Evolutionary conservation across 2,329 filamentous ascomycete genomes (phyloP).

Genomic region (Lachnellula hyalina): DNA sequence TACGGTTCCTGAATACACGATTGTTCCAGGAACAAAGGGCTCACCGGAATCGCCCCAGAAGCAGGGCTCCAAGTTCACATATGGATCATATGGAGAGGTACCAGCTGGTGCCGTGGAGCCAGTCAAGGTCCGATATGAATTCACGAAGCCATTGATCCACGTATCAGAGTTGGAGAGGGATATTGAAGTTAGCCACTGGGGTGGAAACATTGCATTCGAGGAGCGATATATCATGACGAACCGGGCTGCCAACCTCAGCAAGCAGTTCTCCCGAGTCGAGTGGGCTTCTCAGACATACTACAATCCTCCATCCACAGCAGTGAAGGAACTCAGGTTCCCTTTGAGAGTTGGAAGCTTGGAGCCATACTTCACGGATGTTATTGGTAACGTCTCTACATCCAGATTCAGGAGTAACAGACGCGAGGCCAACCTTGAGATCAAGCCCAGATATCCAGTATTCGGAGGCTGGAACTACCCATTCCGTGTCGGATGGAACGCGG

Average conservation of each 20-base stretch:
- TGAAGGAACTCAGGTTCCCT: constrained; percentile 77
- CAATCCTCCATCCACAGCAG: constrained; percentile 68
- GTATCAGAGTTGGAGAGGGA: constrained; percentile 78
- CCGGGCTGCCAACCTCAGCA: constrained; percentile 71
- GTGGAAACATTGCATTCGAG: constrained; percentile 91
- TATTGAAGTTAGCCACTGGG: constrained; percentile 96
- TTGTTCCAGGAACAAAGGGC: constrained; percentile 56
- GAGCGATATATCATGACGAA: constrained; percentile 88
- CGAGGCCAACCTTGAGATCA: constrained; percentile 81
- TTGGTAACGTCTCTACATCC: constrained; percentile 95
- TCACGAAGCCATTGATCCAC: constrained; percentile 84
- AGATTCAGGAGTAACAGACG: constrained; percentile 72
- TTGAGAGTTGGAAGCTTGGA: constrained; percentile 75
- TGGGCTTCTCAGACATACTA: constrained; percentile 71
- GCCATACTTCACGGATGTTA: constrained; percentile 91
- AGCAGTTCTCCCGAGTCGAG: constrained; percentile 70
- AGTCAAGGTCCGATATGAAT: constrained; percentile 84
- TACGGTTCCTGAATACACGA: constrained; percentile 81
- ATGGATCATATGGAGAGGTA: constrained; percentile 81
- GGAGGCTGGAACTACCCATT: constrained; percentile 99
- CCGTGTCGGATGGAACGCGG: constrained; percentile 90
- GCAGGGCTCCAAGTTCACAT: constrained; percentile 79
- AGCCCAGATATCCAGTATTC: constrained; percentile 93
- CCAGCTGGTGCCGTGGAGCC: constrained; percentile 70
- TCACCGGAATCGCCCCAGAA: constrained; percentile 63